Evolutionary conservation across 257 asterid species (phyloP), one percentile per base, ranked within the genome.

Genomic region (Handroanthus guayacan): DNA sequence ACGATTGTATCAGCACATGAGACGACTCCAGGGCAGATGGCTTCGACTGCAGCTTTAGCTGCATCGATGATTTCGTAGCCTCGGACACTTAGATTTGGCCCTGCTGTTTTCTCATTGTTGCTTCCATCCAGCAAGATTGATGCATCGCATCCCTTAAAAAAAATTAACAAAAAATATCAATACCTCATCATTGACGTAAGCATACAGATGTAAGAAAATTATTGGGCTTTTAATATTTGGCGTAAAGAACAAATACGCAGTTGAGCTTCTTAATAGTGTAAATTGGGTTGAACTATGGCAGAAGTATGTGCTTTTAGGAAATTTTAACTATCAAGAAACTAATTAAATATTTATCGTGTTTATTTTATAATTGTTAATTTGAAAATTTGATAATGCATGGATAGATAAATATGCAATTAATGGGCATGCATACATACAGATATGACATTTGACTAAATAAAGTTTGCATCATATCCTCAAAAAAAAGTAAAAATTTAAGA

Each of bases 1-100:
- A 75, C 79, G 45, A 87, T 87, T 80, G 87, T 87, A 65, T 90
- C 94, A 62, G 95, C 93, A 69, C 97, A 89, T 6, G 95, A 91
- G 20, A 91, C 95, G 0, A 84, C 50, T 0, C 80, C 81, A 25
- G 86, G 87, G 75, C 91, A 91, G 34, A 41, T 5, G 2, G 74
- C 63, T 71, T 89, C 93, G 54, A 86, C 54, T 8, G 45, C 81
- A 3, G 78, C n/a, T 79, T 89, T 89, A 11, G 83, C 90, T 0
- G 85, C 78, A 3, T 91, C 88, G 50, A 91, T 89, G 18, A 87
- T 48, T 5, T 69, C 85, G n/a, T 86, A 89, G 0, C 97, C 95
- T 13, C 92, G 82, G 0, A 87, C 90, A 9, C 89, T 81, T 43
- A 65, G 75, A 77, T 89, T 87, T 0, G 90, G 87, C 18, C 8